Evolutionary conservation across 2,329 filamentous ascomycete genomes (phyloP).

Genomic region (Leptographium radiaticola): DNA sequence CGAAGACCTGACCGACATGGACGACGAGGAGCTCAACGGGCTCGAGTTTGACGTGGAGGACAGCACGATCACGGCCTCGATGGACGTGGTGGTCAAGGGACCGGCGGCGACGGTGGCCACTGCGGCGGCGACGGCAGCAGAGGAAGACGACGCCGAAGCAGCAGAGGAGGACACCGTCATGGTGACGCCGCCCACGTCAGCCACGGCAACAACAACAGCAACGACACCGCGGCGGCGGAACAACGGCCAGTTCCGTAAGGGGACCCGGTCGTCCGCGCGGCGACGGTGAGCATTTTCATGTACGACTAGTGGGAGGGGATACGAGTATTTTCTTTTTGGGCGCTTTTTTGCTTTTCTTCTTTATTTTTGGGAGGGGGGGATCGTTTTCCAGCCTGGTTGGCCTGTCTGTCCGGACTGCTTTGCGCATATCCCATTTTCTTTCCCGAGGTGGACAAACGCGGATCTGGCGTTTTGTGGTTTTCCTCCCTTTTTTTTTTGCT

Average conservation of each 20-base stretch:
- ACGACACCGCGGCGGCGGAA: constrained; percentile 4
- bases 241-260: constrained; percentile 15
- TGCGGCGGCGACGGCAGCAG: not conserved
- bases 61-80: constrained; percentile 28
- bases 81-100: not conserved
- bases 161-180: not conserved
- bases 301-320: not conserved
- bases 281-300: constrained; percentile 13
- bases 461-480: not conserved
- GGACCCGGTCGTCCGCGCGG: constrained; percentile 19
- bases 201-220: not conserved
- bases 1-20: constrained; percentile 82
- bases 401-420: too few relatives aligned
- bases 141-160: not conserved
- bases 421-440: not conserved
- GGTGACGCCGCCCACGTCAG: not conserved
- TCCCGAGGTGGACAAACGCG: not conserved
- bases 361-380: not conserved
- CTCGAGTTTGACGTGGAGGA: constrained; percentile 43
- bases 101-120: not conserved
- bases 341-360: not conserved
- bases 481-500: not conserved
- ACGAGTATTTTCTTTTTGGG: not conserved
- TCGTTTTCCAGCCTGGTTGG: too few relatives aligned
- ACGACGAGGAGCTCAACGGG: constrained; percentile 76